Conservation (phyloP, 202 grass and related monocot genomes). For the Setaria italica region DNA sequence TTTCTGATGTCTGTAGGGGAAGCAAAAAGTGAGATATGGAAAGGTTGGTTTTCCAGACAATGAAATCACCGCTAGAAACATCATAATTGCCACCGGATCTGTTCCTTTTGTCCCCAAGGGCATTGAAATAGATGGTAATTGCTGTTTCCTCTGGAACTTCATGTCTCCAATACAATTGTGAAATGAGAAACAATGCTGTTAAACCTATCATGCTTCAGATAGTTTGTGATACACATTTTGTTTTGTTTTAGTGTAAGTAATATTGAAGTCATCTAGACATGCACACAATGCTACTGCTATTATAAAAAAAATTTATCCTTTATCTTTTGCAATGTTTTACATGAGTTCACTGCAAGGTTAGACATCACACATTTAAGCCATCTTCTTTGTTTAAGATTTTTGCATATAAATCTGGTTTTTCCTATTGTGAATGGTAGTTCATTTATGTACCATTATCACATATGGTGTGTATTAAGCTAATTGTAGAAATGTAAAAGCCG, state of each 20-base stretch:
- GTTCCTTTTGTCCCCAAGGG: conserved; percentile 85
- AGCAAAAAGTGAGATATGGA: conserved; percentile 73
- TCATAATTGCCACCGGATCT: conserved; percentile 79
- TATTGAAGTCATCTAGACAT: conserved; percentile 4
- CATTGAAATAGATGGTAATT: conserved; percentile 85
- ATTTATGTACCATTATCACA: neutral
- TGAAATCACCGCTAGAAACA: conserved; percentile 72
- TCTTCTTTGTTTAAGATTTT: conserved; percentile 1
- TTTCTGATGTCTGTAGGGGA: conserved; percentile 49
- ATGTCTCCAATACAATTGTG: conserved; percentile 12
- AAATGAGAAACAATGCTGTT: conserved; percentile 14
- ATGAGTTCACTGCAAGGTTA: conserved; percentile 4
- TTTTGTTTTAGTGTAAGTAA: neutral
- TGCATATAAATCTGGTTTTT: neutral
- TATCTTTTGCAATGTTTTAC: neutral
- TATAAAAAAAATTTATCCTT: neutral
- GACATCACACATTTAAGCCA: neutral
- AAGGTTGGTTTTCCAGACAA: conserved; percentile 73
- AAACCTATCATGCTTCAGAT: conserved; percentile 25
- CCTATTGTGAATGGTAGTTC: neutral
- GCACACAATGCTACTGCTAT: neutral
- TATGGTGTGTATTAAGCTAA: conserved; percentile 2
- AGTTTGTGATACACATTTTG: conserved; percentile 19
- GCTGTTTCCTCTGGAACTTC: conserved; percentile 15
- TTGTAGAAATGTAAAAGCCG: conserved; percentile 17